Base-by-base conservation (phyloP, 208 protist genomes). In the Crithidia acanthocephali region DNA sequence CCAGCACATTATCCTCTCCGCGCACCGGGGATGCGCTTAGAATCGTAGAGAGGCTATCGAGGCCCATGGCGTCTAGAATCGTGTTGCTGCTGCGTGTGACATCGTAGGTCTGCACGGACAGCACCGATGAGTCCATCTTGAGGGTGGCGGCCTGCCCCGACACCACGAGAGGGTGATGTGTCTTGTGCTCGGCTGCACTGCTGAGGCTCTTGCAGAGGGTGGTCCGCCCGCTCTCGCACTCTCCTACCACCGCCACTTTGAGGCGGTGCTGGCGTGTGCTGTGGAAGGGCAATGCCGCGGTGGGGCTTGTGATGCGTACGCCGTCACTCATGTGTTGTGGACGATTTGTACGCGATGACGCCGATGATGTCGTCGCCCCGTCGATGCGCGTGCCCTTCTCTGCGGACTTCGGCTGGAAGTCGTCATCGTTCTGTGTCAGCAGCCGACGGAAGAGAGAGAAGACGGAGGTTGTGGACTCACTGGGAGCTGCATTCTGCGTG, bases 191-290 rank as follows among this genome's bases (percentile, higher is more conserved):
- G 0, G 62, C 62, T 5, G 59, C 44, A 30, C 22, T 32, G 5
- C 20, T 20, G 22, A 71, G 45, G 27, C 33, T 67, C 8, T 30
- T 35, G 44, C 47, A 71, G 25, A 67, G 33, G 16, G 35, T 72
- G 20, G 64, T 77, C 15, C 64, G 62, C 5, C 69, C 69, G 23
- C 69, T 75, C 45, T 75, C 69, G 7, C 52, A 10, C 32, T 75
- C 69, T 3, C 69, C 69, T 2, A 75, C 60, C 13, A 75, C 53
- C 1, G 61, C 59, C n/a, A 75, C 61, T 16, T 61, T 68, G 20
- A 75, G 32, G 6, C 52, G 69, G n/a, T 51, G 37, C 28, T 30
- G 68, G 20, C 20, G 59, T 20, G 35, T 6, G 3, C 22, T 47
- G 16, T 56, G 22, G 10, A 28, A 28, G 5, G 66, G 37, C 2